Percentiles rank a stretch among this genome's conserved stretches.
Evolutionary conservation across 202 grass and related monocot species (phyloP).

Genomic region (Thinopyrum obtusiflorum): DNA sequence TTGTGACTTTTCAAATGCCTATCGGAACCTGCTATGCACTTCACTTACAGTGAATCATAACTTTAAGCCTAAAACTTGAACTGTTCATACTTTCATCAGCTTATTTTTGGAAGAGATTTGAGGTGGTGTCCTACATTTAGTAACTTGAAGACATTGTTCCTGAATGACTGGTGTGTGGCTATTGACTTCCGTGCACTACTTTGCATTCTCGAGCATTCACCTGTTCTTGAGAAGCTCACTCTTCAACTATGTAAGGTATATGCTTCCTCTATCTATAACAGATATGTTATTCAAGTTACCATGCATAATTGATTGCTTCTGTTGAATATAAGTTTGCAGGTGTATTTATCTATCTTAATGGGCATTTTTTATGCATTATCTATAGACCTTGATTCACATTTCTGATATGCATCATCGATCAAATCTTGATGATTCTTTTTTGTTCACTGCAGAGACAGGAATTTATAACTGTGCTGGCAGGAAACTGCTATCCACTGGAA

Average conservation of each 20-base stretch:
- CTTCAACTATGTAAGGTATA: constrained; percentile 11
- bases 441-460: background rate
- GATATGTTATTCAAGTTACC: background rate
- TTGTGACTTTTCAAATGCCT: background rate
- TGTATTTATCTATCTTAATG: background rate
- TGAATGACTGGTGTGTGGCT: constrained; percentile 21
- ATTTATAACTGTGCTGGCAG: background rate
- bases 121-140: background rate
- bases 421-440: background rate
- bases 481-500: background rate
- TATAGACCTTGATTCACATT: background rate
- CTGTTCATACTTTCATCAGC: background rate
- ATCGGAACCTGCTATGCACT: background rate
- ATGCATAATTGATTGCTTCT: background rate
- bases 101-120: constrained; percentile 7
- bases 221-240: constrained; percentile 13
- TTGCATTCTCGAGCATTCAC: constrained; percentile 13
- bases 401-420: background rate
- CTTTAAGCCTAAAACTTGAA: background rate
- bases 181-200: background rate
- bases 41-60: background rate
- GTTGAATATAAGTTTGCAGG: background rate
- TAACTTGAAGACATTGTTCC: constrained; percentile 16
- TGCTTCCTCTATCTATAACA: background rate
- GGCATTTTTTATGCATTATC: background rate